Percentiles rank a stretch among this genome's conserved stretches.
These are phyloP conservation scores for Plasmodium berghei DNA, from an alignment of 169 alveolate genomes.

Conservation along the genomic window DNA sequence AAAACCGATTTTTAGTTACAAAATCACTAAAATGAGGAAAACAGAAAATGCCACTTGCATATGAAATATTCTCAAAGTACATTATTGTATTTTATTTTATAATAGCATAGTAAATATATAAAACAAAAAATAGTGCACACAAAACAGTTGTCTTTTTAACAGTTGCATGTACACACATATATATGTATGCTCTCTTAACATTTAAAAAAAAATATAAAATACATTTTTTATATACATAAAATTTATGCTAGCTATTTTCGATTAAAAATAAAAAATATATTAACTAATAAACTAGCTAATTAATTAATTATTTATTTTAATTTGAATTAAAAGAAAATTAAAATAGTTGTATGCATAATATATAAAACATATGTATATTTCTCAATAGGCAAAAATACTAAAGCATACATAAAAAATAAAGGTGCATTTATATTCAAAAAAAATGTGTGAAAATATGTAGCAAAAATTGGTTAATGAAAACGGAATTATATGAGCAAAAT, in stretches of 20 bases:
- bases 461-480: not conserved
- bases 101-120: slow-evolving; percentile 41
- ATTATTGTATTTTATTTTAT: slow-evolving; percentile 58
- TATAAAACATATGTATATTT: slow-evolving; percentile 9
- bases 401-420: slow-evolving; percentile 21
- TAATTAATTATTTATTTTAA: slow-evolving; percentile 24
- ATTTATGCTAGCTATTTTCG: slow-evolving; percentile 4
- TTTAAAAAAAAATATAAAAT: not conserved
- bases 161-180: slow-evolving; percentile 15
- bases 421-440: slow-evolving; percentile 24
- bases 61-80: not conserved
- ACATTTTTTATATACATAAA: not conserved
- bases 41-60: slow-evolving; percentile 53
- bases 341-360: slow-evolving; percentile 28
- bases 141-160: slow-evolving; percentile 12
- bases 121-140: slow-evolving; percentile 31
- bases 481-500: not conserved
- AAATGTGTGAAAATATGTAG: not conserved
- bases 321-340: slow-evolving; percentile 37
- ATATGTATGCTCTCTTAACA: not conserved
- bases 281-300: not conserved
- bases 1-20: not conserved
- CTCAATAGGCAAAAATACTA: not conserved
- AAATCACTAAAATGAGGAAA: slow-evolving; percentile 1
- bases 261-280: slow-evolving; percentile 1